phyloP scores from a whole-genome alignment of 441 rosid species.

The Arabidopsis lyrata region DNA sequence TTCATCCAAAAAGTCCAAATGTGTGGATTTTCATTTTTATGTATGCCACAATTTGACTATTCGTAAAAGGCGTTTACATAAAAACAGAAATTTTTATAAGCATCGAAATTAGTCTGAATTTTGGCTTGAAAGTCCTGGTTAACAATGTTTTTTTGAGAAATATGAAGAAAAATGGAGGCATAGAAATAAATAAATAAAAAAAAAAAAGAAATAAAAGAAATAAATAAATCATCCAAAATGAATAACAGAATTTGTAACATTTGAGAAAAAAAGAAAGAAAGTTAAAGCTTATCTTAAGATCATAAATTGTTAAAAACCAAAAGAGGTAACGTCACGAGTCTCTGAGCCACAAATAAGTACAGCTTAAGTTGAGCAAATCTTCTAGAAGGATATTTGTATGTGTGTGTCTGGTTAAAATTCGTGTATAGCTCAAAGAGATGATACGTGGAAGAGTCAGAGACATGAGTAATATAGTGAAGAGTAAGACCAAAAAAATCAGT shows the following conservation, averaged over 20 bases:
- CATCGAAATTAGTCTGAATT: no score
- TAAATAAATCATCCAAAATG: neutral
- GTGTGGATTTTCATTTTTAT: no score
- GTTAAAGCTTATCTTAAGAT: constrained; percentile 1
- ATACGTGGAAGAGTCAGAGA: constrained; percentile 14
- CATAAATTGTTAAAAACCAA: constrained; percentile 6
- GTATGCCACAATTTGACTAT: no score
- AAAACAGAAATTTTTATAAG: no score
- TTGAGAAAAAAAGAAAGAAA: neutral
- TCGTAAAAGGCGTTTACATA: no score
- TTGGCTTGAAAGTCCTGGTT: no score
- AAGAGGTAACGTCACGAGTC: constrained; percentile 1
- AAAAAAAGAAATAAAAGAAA: no score
- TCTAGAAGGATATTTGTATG: constrained; percentile 27
- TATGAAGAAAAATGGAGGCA: no score
- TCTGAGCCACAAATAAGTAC: neutral
- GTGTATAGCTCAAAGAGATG: constrained; percentile 3
- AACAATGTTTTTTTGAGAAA: no score
- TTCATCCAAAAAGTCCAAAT: no score
- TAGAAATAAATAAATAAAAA: no score
- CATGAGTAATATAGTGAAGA: neutral
- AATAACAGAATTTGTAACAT: neutral
- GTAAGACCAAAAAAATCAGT: constrained; percentile 19
- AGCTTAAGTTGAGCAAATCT: neutral
- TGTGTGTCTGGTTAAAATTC: constrained; percentile 1